Evolutionary conservation across 1,284 basidiomycete species (phyloP).

Genomic region (Marasmius oreades): DNA sequence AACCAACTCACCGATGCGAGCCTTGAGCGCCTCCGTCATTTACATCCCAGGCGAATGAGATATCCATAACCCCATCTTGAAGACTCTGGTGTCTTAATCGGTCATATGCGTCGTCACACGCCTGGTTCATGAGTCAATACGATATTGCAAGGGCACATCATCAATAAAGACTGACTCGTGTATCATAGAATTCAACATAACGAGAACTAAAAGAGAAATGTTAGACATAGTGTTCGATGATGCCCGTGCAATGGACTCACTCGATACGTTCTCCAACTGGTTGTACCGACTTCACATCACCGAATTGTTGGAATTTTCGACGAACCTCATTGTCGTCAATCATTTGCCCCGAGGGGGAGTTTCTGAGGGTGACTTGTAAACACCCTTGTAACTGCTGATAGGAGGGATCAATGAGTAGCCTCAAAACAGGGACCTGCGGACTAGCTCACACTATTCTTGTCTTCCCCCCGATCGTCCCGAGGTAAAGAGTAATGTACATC

Average conservation of each 20-base stretch:
- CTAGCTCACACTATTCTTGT: conserved; percentile 80
- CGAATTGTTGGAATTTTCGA: conserved; percentile 81
- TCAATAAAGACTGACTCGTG: conserved; percentile 49
- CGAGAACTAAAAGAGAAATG: conserved; percentile 52
- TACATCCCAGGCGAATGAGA: conserved; percentile 85
- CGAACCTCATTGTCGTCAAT: conserved; percentile 85
- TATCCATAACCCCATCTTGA: conserved; percentile 85
- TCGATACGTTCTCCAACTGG: conserved; percentile 64
- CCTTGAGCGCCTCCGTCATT: conserved; percentile 38
- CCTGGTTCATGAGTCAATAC: conserved; percentile 36
- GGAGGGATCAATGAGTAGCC: not conserved
- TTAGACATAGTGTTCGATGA: conserved; percentile 2
- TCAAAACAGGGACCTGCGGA: not conserved
- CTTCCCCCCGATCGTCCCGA: conserved; percentile 84
- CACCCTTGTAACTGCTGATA: conserved; percentile 73
- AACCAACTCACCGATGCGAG: conserved; percentile 28
- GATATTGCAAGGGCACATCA: conserved; percentile 11
- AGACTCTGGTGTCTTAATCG: conserved; percentile 73
- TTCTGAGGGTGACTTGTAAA: conserved; percentile 73
- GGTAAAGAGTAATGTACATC: conserved; percentile 98
- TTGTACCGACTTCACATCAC: conserved; percentile 83
- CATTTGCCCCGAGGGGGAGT: conserved; percentile 59
- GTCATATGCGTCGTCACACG: conserved; percentile 77
- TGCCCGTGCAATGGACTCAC: conserved; percentile 33
- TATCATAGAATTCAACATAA: conserved; percentile 88